A percentile compares a stretch with the other conserved stretches of the same genome.
Conservation (phyloP, 164 flowering plant species). For the Magnolia sinica region DNA sequence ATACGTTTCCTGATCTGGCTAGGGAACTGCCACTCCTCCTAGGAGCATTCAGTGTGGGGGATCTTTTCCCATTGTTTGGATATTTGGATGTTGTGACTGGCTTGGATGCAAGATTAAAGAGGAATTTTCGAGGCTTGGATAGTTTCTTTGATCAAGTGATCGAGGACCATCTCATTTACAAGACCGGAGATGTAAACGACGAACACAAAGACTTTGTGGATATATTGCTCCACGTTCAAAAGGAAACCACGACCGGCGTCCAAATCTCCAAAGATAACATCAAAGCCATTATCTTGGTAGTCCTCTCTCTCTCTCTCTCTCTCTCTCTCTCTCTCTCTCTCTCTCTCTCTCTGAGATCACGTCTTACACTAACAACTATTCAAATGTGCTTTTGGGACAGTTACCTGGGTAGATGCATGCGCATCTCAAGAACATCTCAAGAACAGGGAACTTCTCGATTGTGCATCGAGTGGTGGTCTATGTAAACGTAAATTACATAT, state of each 20-base stretch:
- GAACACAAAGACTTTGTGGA: constrained; percentile 6
- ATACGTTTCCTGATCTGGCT: background rate
- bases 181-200: background rate
- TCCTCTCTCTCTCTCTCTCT: background rate
- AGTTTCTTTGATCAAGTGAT: background rate
- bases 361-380: too few species aligned
- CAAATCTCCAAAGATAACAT: constrained; percentile 14
- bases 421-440: too few species aligned
- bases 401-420: too few species aligned
- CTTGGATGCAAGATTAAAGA: background rate
- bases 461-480: too few species aligned
- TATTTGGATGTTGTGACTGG: background rate
- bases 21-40: background rate
- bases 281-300: constrained; percentile 5
- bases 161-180: background rate
- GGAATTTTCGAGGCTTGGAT: background rate
- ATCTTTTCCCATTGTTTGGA: background rate
- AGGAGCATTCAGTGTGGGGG: background rate
- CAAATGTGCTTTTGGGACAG: too few species aligned
- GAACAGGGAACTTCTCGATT: too few species aligned
- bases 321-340: too few species aligned
- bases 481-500: too few species aligned
- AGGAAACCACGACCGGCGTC: background rate
- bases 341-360: background rate
- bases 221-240: background rate